Base-by-base conservation (phyloP, 2,329 filamentous ascomycete genomes). In the Periconia macrospinosa region DNA sequence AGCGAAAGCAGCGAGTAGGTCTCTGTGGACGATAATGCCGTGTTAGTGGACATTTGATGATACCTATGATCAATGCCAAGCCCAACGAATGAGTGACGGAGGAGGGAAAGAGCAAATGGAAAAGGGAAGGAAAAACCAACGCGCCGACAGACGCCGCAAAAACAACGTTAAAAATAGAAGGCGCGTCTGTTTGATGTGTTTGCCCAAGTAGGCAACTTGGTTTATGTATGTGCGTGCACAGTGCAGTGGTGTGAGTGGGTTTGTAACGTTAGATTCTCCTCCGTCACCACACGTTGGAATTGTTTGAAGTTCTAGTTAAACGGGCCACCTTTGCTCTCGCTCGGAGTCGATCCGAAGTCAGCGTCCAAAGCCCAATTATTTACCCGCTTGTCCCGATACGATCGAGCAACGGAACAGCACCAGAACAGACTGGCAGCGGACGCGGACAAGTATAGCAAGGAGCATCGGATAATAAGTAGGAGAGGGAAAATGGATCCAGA, bases 1-100 rank as follows among this genome's bases (percentile, higher is more conserved):
- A 96, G 77, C 17, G 85, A 78, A 59, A 89, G 67, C 50, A 87
- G 78, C 63, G 78, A 81, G 76, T 80, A 81, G 49, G 76, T 76
- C 75, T 87, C 85, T 19, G 78, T 77, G 49, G 73, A 74, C 53
- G 76, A 82, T 55, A 87, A 77, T 40, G 70, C 68, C 33, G 33
- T n/a, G 33, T 13, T 37, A 40, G 63, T 62, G 58, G 65, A 60
- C 61, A 72, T 72, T 37, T 13, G 11, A 37, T 37, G 33, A 3
- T 37, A 13, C 3, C 5, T 6, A 37, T 6, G 11, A 14, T 14
- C n/a, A 10, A 37, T 37, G 33, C 11, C 11, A n/a, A 37, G 33
- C 11, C 11, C 5, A 5, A 10, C 11, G 33, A 37, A 37, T 14
- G 33, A 7, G 33, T n/a, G 33, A 37, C 15, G 33, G 11, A 37